Percentiles rank a stretch among this genome's conserved stretches.
Evolutionary conservation across 805 yeast species (phyloP).

Genomic region (Brettanomyces sp.): DNA sequence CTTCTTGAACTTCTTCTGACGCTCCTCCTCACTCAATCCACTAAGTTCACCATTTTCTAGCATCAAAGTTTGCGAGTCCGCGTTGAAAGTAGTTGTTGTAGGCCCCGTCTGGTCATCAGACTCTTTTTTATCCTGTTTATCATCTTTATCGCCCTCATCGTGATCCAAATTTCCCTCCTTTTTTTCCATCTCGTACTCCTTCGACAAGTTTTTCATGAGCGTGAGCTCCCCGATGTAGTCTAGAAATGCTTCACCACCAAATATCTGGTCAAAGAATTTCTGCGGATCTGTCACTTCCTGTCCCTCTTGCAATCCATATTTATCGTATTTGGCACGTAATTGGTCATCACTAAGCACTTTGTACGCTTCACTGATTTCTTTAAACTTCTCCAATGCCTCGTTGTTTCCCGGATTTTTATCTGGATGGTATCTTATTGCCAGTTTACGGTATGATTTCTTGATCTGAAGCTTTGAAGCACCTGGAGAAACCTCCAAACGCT

Average conservation of each 20-base stretch:
- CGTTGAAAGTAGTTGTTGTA: conserved; percentile 3
- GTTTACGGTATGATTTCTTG: conserved; percentile 87
- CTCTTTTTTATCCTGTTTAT: conserved; percentile 36
- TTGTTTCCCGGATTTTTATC: conserved; percentile 96
- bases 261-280: conserved; percentile 75
- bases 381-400: conserved; percentile 79
- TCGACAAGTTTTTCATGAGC: conserved; percentile 51
- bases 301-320: conserved; percentile 46
- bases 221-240: conserved; percentile 76
- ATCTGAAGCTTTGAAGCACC: conserved; percentile 74
- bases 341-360: conserved; percentile 71
- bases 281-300: conserved; percentile 75
- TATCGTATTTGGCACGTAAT: conserved; percentile 67
- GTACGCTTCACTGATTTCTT: conserved; percentile 63
- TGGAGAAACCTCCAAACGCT: conserved; percentile 55
- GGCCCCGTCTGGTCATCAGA: conserved; percentile 1
- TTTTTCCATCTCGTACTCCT: conserved; percentile 41
- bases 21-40: conserved; percentile 20
- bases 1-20: conserved; percentile 18
- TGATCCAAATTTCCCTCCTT: conserved; percentile 17
- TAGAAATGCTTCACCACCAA: conserved; percentile 73
- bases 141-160: conserved; percentile 29
- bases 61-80: neutral
- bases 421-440: conserved; percentile 86
- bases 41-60: conserved; percentile 19